These are phyloP conservation scores for Citrus inodora DNA, from an alignment of 345 rosid genomes.

Conservation along the genomic window DNA sequence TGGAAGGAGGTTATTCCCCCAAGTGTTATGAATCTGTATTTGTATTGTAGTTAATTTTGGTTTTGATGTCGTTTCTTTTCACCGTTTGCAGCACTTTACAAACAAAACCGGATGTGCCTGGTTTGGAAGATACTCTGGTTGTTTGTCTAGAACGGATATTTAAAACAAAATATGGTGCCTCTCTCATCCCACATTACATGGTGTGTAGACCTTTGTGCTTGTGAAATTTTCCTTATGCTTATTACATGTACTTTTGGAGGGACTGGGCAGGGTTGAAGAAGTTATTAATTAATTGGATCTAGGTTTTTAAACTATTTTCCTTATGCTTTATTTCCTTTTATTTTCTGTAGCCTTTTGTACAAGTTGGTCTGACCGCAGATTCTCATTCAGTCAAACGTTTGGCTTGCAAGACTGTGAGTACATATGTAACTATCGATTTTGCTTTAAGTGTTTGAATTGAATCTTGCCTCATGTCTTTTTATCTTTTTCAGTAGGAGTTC, in stretches of 20 bases:
- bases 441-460: not conserved
- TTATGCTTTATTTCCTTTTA: not conserved
- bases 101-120: conserved; percentile 50
- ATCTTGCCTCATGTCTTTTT: not conserved
- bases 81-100: conserved; percentile 57
- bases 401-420: conserved; percentile 81
- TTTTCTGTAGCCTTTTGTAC: conserved; percentile 50
- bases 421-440: not conserved
- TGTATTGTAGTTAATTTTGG: not conserved
- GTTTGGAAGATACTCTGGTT: conserved; percentile 48
- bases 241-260: not conserved
- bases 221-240: not conserved
- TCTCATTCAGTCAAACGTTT: conserved; percentile 54
- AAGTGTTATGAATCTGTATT: not conserved
- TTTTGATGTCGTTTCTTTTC: not conserved
- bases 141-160: conserved; percentile 73
- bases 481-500: not conserved
- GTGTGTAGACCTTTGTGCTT: conserved; percentile 26
- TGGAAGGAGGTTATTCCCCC: not conserved
- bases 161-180: conserved; percentile 69
- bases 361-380: conserved; percentile 65
- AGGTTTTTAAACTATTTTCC: not conserved
- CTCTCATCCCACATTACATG: conserved; percentile 73
- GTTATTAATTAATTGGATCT: no score
- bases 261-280: not conserved